Evolutionary conservation across 805 yeast species (phyloP).

Genomic region (Candida pseudofarinosa): DNA sequence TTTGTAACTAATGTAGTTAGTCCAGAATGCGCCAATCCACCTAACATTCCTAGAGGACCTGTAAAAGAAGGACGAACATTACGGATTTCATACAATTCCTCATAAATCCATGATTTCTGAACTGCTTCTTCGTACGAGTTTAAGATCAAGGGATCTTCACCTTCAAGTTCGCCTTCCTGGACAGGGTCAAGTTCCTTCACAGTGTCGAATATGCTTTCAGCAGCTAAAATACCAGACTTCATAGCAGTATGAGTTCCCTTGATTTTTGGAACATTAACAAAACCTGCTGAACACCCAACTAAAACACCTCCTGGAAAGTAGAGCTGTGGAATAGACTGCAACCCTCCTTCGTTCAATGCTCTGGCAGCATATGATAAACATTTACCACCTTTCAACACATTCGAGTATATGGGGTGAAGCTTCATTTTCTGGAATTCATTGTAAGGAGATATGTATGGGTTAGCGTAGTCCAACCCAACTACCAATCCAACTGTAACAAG

Average conservation of each 20-base stretch:
- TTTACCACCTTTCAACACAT: slow-evolving; percentile 79
- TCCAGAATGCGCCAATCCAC: slow-evolving; percentile 85
- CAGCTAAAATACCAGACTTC: slow-evolving; percentile 94
- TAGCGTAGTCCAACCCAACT: slow-evolving; percentile 87
- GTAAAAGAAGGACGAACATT: slow-evolving; percentile 92
- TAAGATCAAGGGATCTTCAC: slow-evolving; percentile 39
- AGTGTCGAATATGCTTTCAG: slow-evolving; percentile 64
- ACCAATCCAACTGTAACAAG: slow-evolving; percentile 92
- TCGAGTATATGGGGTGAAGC: slow-evolving; percentile 77
- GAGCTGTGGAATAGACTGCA: slow-evolving; percentile 85
- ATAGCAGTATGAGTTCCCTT: slow-evolving; percentile 98
- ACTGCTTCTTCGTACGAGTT: slow-evolving; percentile 59
- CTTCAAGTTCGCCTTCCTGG: slow-evolving; percentile 40
- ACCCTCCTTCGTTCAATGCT: slow-evolving; percentile 96
- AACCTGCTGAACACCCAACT: slow-evolving; percentile 95
- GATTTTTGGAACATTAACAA: slow-evolving; percentile 94
- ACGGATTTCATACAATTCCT: slow-evolving; percentile 81
- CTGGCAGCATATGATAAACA: slow-evolving; percentile 94
- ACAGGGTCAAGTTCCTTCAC: slow-evolving; percentile 42
- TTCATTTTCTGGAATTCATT: slow-evolving; percentile 95
- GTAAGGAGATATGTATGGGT: slow-evolving; percentile 94
- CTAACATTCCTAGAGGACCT: slow-evolving; percentile 65
- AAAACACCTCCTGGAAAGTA: slow-evolving; percentile 95
- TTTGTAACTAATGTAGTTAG: slow-evolving; percentile 70
- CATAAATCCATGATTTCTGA: slow-evolving; percentile 76